Percentiles rank a stretch among this genome's conserved stretches.
These are phyloP conservation scores for Penicillium lividum DNA, from an alignment of 495 filamentous ascomycete genomes.

Conservation along the genomic window DNA sequence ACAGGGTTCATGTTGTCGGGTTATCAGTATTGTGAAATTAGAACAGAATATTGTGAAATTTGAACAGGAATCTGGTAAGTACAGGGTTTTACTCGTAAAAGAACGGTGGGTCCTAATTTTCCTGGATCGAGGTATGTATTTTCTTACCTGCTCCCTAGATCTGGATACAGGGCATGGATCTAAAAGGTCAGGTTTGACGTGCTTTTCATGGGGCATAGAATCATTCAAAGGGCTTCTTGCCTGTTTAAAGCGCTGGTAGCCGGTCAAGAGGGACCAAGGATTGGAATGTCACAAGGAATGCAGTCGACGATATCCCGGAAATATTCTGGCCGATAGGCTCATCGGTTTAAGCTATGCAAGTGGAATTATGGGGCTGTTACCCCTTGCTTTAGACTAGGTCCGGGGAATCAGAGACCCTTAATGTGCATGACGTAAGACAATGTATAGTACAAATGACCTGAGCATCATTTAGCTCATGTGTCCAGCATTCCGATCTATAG, in stretches of 20 bases:
- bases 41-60: constrained; percentile 7
- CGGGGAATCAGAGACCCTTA: neutral
- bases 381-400: neutral
- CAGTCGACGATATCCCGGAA: neutral
- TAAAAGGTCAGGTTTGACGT: constrained; percentile 16
- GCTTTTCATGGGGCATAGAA: constrained; percentile 21
- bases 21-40: too few species aligned
- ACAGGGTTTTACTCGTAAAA: neutral
- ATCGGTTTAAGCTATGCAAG: neutral
- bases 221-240: constrained; percentile 13
- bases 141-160: neutral
- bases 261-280: constrained; percentile 15
- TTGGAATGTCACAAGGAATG: constrained; percentile 14
- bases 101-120: neutral
- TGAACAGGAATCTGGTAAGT: constrained; percentile 10
- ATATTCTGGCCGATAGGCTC: constrained; percentile 6
- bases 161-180: neutral
- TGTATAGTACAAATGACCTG: neutral
- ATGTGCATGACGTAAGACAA: neutral
- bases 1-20: too few species aligned
- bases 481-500: neutral
- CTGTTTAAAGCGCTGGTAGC: neutral
- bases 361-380: neutral
- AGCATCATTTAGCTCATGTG: neutral
- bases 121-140: neutral